phyloP scores from a whole-genome alignment of 129 eudicot genomes.

The Flaveria linearis region DNA sequence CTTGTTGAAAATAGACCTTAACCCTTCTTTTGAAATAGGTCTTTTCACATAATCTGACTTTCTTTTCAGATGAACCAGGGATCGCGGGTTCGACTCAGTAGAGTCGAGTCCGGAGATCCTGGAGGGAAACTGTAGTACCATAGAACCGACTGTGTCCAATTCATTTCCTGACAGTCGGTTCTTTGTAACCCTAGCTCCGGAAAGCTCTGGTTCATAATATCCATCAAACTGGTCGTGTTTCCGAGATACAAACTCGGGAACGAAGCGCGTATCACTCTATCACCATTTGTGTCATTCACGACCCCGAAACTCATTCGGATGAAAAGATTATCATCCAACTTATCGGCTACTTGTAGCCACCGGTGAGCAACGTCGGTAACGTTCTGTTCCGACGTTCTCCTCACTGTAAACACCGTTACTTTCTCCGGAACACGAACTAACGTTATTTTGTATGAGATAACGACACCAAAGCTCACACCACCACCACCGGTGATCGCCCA shows the following conservation, averaged over 20 bases:
- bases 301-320: neutral
- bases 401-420: neutral
- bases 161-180: conserved; percentile 6
- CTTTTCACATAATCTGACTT: neutral
- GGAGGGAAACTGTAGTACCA: neutral
- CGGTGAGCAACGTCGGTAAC: conserved; percentile 1
- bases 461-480: neutral
- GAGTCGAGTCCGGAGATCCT: neutral
- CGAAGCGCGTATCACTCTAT: neutral
- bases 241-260: conserved; percentile 4
- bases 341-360: conserved; percentile 9
- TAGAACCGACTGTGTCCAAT: conserved; percentile 6
- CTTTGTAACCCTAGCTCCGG: conserved; percentile 3
- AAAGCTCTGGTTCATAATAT: conserved; percentile 2
- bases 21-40: conserved; percentile 15
- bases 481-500: conserved; percentile 11
- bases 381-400: neutral
- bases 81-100: neutral
- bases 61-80: neutral
- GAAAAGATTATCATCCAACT: conserved; percentile 2
- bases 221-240: neutral
- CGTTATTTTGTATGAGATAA: conserved; percentile 3
- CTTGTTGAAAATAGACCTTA: neutral
- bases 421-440: neutral
- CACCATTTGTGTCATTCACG: neutral